phyloP scores from a whole-genome alignment of 176 grass and related monocot species.

The Raddia guianensis region DNA sequence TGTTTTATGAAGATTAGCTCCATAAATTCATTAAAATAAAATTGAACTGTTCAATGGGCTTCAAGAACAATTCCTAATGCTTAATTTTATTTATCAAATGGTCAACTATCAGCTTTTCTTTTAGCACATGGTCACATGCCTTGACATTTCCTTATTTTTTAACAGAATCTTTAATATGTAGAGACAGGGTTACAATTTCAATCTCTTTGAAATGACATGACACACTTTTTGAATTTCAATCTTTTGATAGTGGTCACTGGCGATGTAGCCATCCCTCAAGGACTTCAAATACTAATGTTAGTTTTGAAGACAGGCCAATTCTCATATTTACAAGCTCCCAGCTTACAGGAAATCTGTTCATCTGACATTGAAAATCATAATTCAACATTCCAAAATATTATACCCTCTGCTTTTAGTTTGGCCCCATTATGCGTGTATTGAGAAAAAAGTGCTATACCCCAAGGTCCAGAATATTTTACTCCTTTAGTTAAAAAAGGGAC shows the following conservation, averaged over 20 bases:
- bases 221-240: background rate
- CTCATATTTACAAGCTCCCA: background rate
- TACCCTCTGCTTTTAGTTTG: conserved; percentile 13
- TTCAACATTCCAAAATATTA: background rate
- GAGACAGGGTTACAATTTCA: background rate
- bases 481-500: background rate
- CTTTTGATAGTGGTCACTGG: background rate
- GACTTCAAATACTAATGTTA: conserved; percentile 1
- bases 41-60: conserved; percentile 10
- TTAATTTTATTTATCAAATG: background rate
- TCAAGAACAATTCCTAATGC: conserved; percentile 4
- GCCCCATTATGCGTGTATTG: background rate
- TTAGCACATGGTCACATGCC: conserved; percentile 23
- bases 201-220: background rate
- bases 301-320: background rate
- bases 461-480: conserved; percentile 11
- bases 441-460: background rate
- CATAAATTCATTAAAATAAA: conserved; percentile 32
- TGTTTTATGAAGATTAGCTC: conserved; percentile 23
- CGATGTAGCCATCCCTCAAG: background rate
- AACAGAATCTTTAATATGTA: conserved; percentile 4
- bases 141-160: conserved; percentile 1
- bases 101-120: conserved; percentile 28
- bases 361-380: background rate
- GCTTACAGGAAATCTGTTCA: background rate